phyloP scores from a whole-genome alignment of 1,284 basidiomycete genomes.

The Cutaneotrichosporon arboriforme region DNA sequence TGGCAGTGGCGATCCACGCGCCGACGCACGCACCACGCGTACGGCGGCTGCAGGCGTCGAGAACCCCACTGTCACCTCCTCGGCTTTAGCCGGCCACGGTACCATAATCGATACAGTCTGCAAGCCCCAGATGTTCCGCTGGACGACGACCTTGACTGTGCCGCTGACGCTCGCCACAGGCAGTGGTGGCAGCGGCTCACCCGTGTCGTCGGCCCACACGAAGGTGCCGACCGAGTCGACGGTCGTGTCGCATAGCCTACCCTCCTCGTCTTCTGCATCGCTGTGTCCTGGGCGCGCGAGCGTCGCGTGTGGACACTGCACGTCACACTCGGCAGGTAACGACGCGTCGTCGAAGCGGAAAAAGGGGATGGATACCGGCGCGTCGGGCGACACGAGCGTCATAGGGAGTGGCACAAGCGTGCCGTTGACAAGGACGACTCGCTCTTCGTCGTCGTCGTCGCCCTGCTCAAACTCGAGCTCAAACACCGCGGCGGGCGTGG shows the following conservation, averaged over 20 bases:
- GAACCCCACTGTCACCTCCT: conserved; percentile 13
- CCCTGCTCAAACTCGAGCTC: conserved; percentile 22
- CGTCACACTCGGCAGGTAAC: conserved; percentile 3
- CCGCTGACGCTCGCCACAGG: conserved; percentile 14
- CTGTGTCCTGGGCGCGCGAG: background rate
- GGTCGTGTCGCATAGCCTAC: conserved; percentile 5
- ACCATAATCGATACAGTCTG: conserved; percentile 20
- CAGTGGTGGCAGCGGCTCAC: conserved; percentile 3
- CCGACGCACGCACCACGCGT: conserved; percentile 18
- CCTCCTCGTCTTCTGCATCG: background rate
- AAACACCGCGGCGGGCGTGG: conserved; percentile 16
- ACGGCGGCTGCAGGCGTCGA: conserved; percentile 5
- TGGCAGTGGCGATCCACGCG: conserved; percentile 10
- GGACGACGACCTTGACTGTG: conserved; percentile 20
- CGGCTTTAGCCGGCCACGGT: conserved; percentile 22
- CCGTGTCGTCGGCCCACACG: conserved; percentile 19
- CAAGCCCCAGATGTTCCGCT: conserved; percentile 24
- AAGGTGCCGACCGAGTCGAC: conserved; percentile 12
- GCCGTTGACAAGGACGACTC: conserved; percentile 19
- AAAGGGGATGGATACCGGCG: conserved; percentile 28
- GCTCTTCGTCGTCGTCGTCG: conserved; percentile 12
- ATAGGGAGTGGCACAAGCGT: conserved; percentile 24
- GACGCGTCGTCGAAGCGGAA: conserved; percentile 18
- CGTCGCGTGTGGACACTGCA: conserved; percentile 6
- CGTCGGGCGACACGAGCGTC: conserved; percentile 22